Conservation (phyloP, 2,329 filamentous ascomycete species). For the Neofusicoccum sp. region DNA sequence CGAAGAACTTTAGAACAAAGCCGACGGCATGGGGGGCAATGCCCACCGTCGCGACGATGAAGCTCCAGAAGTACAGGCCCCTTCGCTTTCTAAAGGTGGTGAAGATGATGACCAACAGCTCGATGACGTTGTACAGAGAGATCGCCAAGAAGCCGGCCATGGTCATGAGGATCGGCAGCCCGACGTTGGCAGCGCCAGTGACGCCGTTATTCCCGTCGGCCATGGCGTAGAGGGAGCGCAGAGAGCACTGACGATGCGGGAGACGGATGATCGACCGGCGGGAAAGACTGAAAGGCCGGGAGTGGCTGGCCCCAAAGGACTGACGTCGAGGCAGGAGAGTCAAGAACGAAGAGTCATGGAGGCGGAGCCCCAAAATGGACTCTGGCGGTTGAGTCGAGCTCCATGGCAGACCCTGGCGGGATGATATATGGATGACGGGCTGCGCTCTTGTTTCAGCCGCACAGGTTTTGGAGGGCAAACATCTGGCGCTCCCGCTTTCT, state of each 20-base stretch:
- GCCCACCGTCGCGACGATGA: slow-evolving; percentile 47
- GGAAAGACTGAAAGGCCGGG: not conserved
- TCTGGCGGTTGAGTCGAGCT: not conserved
- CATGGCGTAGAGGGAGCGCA: not conserved
- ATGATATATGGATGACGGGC: not conserved
- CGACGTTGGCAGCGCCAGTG: not conserved
- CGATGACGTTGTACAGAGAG: slow-evolving; percentile 45
- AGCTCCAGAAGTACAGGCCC: slow-evolving; percentile 55
- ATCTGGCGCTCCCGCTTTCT: slow-evolving; percentile 1
- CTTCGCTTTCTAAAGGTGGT: slow-evolving; percentile 51
- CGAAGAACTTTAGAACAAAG: slow-evolving; percentile 49
- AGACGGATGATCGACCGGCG: not conserved
- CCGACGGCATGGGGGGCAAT: slow-evolving; percentile 52
- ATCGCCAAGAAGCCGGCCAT: slow-evolving; percentile 38
- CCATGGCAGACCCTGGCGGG: not conserved
- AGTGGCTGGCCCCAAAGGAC: not conserved
- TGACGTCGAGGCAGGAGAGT: not conserved
- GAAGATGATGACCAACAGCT: slow-evolving; percentile 46
- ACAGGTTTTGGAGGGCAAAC: not conserved
- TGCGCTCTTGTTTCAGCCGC: not conserved
- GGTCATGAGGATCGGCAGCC: slow-evolving; percentile 26
- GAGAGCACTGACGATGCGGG: not conserved
- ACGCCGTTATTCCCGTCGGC: slow-evolving; percentile 8
- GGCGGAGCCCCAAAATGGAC: slow-evolving; percentile 15
- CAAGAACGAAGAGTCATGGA: not conserved